Percentiles rank a stretch among this genome's conserved stretches.
These are phyloP conservation scores for Xylaria bambusicola DNA, from an alignment of 495 filamentous ascomycete species.

Conservation along the genomic window DNA sequence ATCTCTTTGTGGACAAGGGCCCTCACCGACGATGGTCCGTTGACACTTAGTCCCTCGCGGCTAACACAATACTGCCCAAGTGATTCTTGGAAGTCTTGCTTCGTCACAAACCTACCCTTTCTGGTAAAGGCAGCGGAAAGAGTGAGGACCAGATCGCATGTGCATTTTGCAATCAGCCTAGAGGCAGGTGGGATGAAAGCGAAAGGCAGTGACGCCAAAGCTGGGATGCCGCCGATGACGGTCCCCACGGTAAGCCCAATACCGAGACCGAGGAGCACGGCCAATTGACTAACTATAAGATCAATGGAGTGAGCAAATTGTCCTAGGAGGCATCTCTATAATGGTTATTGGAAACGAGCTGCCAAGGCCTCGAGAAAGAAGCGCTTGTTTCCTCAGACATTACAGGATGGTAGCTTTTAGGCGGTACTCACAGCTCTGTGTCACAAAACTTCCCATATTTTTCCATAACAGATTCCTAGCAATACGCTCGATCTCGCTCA, in stretches of 20 bases:
- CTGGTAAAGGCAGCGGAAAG: conserved; percentile 14
- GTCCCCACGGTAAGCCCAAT: conserved; percentile 17
- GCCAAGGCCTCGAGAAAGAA: not conserved
- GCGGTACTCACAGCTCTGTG: conserved; percentile 18
- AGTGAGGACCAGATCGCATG: conserved; percentile 13
- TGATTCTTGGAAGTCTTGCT: conserved; percentile 17
- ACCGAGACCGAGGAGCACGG: conserved; percentile 15
- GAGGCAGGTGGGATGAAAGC: conserved; percentile 20
- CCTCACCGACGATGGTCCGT: conserved; percentile 8
- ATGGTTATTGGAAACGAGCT: no score
- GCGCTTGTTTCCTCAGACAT: not conserved
- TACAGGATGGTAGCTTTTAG: no score
- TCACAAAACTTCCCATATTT: conserved; percentile 19
- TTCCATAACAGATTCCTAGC: conserved; percentile 16
- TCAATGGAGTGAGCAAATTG: not conserved
- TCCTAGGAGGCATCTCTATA: no score
- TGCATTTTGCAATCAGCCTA: conserved; percentile 15
- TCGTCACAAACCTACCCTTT: conserved; percentile 19
- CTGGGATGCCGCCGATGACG: conserved; percentile 18
- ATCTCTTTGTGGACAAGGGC: conserved; percentile 12
- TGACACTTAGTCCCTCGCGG: conserved; percentile 8
- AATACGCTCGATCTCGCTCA: conserved; percentile 18
- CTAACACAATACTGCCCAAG: conserved; percentile 12
- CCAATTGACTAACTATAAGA: conserved; percentile 14
- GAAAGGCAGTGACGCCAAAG: conserved; percentile 19